phyloP scores from a whole-genome alignment of 2,329 filamentous ascomycete species.

The Didymella keratinophila region DNA sequence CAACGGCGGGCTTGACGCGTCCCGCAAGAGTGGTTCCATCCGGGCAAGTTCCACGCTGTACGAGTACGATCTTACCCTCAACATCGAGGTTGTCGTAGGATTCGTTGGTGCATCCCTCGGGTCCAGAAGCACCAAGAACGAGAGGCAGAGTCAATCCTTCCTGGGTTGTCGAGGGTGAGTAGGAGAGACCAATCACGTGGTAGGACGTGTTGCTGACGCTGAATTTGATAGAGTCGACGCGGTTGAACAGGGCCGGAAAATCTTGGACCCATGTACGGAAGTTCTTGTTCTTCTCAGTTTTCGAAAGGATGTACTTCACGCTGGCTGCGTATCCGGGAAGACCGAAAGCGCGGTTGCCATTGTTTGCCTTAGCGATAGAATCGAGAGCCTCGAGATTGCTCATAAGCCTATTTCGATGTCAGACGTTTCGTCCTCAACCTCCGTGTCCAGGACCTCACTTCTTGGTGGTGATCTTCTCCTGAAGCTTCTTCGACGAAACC shows the following conservation, averaged over 20 bases:
- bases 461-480: slow-evolving; percentile 51
- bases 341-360: slow-evolving; percentile 68
- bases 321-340: slow-evolving; percentile 67
- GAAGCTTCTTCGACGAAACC: slow-evolving; percentile 52
- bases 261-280: slow-evolving; percentile 58
- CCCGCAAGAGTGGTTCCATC: slow-evolving; percentile 53
- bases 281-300: slow-evolving; percentile 53
- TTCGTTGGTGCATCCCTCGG: slow-evolving; percentile 51
- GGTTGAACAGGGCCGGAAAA: slow-evolving; percentile 57
- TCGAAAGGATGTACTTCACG: slow-evolving; percentile 63
- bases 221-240: slow-evolving; percentile 54
- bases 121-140: slow-evolving; percentile 52
- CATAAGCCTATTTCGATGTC: slow-evolving; percentile 56
- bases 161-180: slow-evolving; percentile 57
- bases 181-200: slow-evolving; percentile 55
- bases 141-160: slow-evolving; percentile 55
- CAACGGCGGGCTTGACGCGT: slow-evolving; percentile 51
- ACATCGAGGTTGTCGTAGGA: slow-evolving; percentile 52
- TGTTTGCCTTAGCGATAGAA: slow-evolving; percentile 62
- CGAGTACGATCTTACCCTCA: slow-evolving; percentile 52
- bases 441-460: slow-evolving; percentile 32
- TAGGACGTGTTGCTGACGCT: slow-evolving; percentile 48
- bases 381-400: slow-evolving; percentile 64
- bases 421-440: slow-evolving; percentile 1
- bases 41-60: slow-evolving; percentile 53